Evolutionary conservation across 331 rosid genomes (phyloP).

Genomic region (Phaseolus coccineus): DNA sequence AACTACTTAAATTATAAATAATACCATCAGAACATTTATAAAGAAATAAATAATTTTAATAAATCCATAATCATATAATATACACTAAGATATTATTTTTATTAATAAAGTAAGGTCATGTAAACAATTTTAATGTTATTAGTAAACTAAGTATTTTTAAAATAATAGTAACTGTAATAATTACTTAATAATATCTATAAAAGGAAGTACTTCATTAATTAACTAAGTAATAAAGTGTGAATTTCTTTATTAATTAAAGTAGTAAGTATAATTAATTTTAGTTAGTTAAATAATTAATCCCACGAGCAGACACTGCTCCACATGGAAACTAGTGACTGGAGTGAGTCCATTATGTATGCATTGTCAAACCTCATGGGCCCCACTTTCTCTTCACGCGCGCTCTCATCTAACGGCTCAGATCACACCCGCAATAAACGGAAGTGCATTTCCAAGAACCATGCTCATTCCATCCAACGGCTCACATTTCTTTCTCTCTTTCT

Average conservation of each 20-base stretch:
- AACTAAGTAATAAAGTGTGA: neutral
- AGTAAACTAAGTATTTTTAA: too few relatives aligned
- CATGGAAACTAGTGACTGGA: constrained; percentile 6
- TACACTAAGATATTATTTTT: too few relatives aligned
- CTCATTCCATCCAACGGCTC: constrained; percentile 73
- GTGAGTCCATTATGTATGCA: constrained; percentile 39
- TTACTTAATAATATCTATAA: neutral
- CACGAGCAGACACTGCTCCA: neutral
- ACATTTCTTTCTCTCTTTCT: constrained; percentile 47
- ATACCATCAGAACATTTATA: too few relatives aligned
- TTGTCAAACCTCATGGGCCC: constrained; percentile 77
- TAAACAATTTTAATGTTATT: too few relatives aligned
- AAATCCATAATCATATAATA: too few relatives aligned
- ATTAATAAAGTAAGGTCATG: too few relatives aligned
- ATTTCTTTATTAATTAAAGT: neutral
- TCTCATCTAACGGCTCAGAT: constrained; percentile 67
- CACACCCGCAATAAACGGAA: constrained; percentile 73
- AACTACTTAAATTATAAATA: neutral
- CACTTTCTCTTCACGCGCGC: constrained; percentile 89
- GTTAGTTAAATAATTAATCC: neutral
- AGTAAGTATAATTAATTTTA: neutral
- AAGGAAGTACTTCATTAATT: neutral
- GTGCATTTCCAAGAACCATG: constrained; percentile 62
- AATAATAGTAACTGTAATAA: too few relatives aligned
- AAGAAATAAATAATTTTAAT: too few relatives aligned